A percentile compares a stretch with the other conserved stretches of the same genome.
phyloP scores from a whole-genome alignment of 305 asterid species.

The Petunia hybrid region DNA sequence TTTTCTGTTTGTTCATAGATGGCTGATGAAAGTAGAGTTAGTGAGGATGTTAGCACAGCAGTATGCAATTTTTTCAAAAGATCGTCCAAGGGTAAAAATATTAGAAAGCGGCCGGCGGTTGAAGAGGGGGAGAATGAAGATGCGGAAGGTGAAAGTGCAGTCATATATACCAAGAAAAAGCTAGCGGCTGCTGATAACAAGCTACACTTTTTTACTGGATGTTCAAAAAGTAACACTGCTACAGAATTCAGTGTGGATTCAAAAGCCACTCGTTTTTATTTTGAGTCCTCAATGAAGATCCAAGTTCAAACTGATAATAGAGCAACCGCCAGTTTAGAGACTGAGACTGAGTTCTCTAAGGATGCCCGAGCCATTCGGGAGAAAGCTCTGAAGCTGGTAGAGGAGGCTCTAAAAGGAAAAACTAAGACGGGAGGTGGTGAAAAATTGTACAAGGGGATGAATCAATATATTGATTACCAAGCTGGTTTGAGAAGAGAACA shows the following conservation, averaged over 20 bases:
- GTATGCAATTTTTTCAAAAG: slow-evolving; percentile 89
- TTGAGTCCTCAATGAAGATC: slow-evolving; percentile 76
- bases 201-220: slow-evolving; percentile 70
- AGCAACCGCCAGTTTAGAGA: slow-evolving; percentile 88
- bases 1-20: too few species aligned
- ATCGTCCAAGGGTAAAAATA: slow-evolving; percentile 79
- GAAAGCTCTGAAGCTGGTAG: slow-evolving; percentile 5
- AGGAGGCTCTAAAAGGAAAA: slow-evolving; percentile 76
- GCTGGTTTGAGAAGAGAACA: slow-evolving; percentile 95
- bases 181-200: slow-evolving; percentile 60
- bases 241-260: slow-evolving; percentile 50
- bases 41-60: slow-evolving; percentile 27
- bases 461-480: slow-evolving; percentile 31
- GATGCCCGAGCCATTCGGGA: slow-evolving; percentile 48
- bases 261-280: slow-evolving; percentile 62
- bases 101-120: slow-evolving; percentile 66
- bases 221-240: slow-evolving; percentile 42
- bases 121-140: slow-evolving; percentile 65
- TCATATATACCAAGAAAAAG: slow-evolving; percentile 65
- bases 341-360: slow-evolving; percentile 85
- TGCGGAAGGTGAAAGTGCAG: slow-evolving; percentile 49
- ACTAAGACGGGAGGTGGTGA: slow-evolving; percentile 58
- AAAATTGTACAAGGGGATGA: slow-evolving; percentile 35
- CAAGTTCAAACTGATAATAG: slow-evolving; percentile 85
- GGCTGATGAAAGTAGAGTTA: too few species aligned